phyloP scores from a whole-genome alignment of 371 early-diverging fungal genomes.

The Rhizopus stolonifer region DNA sequence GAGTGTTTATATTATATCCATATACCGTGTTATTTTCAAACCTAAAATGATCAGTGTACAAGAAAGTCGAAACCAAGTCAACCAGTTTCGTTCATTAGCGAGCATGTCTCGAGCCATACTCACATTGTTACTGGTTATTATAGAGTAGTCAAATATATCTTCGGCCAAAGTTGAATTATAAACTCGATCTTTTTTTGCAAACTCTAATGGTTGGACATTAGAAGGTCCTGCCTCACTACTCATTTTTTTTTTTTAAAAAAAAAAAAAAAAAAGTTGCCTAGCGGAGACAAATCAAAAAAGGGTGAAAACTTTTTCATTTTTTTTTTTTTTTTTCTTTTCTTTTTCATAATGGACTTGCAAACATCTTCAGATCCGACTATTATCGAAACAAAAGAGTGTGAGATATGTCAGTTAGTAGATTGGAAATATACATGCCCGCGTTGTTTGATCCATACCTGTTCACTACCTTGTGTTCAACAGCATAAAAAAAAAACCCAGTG shows the following conservation, averaged over 20 bases:
- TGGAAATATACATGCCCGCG: conserved; percentile 74
- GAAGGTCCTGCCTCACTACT: conserved; percentile 11
- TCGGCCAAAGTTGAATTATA: background rate
- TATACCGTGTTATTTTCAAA: background rate
- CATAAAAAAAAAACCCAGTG: conserved; percentile 63
- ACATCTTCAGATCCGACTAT: no score
- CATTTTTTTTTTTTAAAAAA: no score
- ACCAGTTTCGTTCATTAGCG: conserved; percentile 48
- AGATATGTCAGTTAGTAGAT: conserved; percentile 31
- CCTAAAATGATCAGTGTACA: conserved; percentile 44
- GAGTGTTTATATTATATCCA: background rate
- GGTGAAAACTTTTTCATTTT: background rate
- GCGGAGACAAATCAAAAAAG: background rate
- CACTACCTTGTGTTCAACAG: conserved; percentile 60
- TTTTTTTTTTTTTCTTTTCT: background rate
- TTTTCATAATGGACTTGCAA: no score
- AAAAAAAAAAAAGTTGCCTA: background rate
- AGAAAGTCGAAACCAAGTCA: conserved; percentile 40
- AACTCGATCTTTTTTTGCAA: conserved; percentile 14
- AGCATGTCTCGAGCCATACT: conserved; percentile 40
- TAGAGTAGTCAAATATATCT: conserved; percentile 21
- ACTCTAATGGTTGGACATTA: conserved; percentile 1
- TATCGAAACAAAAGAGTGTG: conserved; percentile 28
- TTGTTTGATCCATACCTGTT: conserved; percentile 63
- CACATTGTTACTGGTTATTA: conserved; percentile 26